Conservation (phyloP, 2,329 filamentous ascomycete species). For the Fusarium subglutinans region DNA sequence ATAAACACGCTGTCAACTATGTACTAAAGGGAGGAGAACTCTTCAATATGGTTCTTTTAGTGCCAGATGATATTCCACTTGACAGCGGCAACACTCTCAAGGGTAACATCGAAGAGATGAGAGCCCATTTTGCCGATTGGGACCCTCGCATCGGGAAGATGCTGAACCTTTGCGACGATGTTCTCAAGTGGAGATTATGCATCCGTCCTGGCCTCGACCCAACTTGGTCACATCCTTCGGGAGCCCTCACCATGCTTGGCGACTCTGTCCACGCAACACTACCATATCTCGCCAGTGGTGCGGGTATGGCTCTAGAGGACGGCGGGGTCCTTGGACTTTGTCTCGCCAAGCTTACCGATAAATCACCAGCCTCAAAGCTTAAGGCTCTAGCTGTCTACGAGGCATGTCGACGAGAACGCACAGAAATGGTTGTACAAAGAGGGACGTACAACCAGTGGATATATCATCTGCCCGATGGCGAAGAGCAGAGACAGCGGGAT, state of each 20-base stretch:
- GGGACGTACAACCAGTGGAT: constrained; percentile 70
- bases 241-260: constrained; percentile 20
- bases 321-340: not conserved
- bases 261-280: not conserved
- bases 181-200: constrained; percentile 69
- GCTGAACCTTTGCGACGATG: constrained; percentile 63
- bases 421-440: constrained; percentile 66
- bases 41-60: constrained; percentile 2
- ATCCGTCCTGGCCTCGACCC: constrained; percentile 62
- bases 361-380: not conserved
- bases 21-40: constrained; percentile 48
- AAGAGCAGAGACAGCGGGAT: constrained; percentile 60
- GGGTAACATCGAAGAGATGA: constrained; percentile 53
- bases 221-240: constrained; percentile 64
- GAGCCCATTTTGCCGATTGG: constrained; percentile 63
- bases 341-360: not conserved
- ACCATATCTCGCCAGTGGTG: not conserved
- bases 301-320: not conserved
- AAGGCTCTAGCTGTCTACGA: not conserved
- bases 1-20: constrained; percentile 60
- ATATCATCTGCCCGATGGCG: constrained; percentile 69
- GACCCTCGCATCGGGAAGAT: constrained; percentile 66
- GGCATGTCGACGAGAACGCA: constrained; percentile 48
- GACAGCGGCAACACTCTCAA: not conserved
- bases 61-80: not conserved